Conservation (phyloP, 495 filamentous ascomycete species). For the Penicillium parvum region DNA sequence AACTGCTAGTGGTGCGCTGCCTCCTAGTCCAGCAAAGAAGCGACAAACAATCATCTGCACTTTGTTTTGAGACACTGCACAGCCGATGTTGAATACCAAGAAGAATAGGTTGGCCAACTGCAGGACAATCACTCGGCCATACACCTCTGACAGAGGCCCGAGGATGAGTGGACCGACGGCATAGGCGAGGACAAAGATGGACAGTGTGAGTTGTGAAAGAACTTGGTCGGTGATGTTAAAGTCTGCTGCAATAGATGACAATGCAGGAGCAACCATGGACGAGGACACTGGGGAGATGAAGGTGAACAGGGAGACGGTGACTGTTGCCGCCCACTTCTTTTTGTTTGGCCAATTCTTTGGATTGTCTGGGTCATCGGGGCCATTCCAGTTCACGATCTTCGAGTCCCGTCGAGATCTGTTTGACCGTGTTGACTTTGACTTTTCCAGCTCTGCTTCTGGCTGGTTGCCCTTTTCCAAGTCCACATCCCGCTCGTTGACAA, state of each 20-base stretch:
- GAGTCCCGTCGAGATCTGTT: conserved; percentile 17
- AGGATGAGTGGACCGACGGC: conserved; percentile 65
- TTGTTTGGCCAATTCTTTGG: conserved; percentile 54
- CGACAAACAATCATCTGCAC: conserved; percentile 52
- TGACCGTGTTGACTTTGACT: conserved; percentile 19
- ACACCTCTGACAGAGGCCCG: conserved; percentile 70
- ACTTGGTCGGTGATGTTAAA: conserved; percentile 55
- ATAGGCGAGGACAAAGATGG: conserved; percentile 73
- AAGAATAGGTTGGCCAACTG: conserved; percentile 63
- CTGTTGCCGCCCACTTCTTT: conserved; percentile 60
- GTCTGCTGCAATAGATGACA: conserved; percentile 52
- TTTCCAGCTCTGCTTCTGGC: conserved; percentile 18
- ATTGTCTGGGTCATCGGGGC: conserved; percentile 53
- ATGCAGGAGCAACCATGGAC: conserved; percentile 69
- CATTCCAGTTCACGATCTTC: conserved; percentile 50
- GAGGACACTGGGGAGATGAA: conserved; percentile 70
- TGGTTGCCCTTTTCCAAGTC: conserved; percentile 25
- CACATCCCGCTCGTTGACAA: conserved; percentile 29
- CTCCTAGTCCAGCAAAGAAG: conserved; percentile 56
- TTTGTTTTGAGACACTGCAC: conserved; percentile 48
- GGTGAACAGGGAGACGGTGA: conserved; percentile 57
- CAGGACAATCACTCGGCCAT: conserved; percentile 61
- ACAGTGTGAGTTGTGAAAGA: conserved; percentile 57
- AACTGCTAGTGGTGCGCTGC: conserved; percentile 49
- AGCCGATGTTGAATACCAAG: conserved; percentile 54